Evolutionary conservation across 2,329 filamentous ascomycete species (phyloP).

Genomic region (Colletotrichum sp.): DNA sequence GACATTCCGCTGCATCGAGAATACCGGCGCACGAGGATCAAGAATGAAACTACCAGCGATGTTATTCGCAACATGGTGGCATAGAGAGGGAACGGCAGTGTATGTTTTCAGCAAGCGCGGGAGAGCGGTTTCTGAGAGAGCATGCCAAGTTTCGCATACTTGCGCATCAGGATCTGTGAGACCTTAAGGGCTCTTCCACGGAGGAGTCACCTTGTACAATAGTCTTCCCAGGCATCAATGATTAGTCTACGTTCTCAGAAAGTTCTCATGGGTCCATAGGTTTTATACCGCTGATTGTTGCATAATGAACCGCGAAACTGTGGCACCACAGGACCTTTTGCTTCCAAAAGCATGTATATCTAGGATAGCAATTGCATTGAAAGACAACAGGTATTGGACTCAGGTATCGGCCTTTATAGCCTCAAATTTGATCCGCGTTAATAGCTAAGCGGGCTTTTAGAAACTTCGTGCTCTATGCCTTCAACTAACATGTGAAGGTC

Average conservation of each 20-base stretch:
- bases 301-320: not conserved
- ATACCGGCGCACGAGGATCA: not conserved
- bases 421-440: not conserved
- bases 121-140: not conserved
- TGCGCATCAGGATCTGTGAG: not conserved
- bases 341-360: not conserved
- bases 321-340: not conserved
- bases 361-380: not conserved
- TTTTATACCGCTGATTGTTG: too few species aligned
- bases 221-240: not conserved
- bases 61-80: not conserved
- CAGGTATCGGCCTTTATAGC: accelerated
- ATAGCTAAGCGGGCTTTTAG: not conserved
- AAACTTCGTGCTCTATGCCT: not conserved
- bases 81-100: not conserved
- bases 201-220: not conserved
- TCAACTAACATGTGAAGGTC: not conserved
- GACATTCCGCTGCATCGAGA: too few species aligned
- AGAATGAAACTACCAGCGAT: not conserved
- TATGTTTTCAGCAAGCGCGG: not conserved
- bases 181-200: not conserved
- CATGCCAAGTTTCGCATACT: not conserved
- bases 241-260: too few species aligned
- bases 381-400: not conserved
- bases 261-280: too few species aligned